A percentile compares a stretch with the other conserved stretches of the same genome.
Conservation (phyloP, 2,329 filamentous ascomycete genomes). For the Aureobasidium sp. region DNA sequence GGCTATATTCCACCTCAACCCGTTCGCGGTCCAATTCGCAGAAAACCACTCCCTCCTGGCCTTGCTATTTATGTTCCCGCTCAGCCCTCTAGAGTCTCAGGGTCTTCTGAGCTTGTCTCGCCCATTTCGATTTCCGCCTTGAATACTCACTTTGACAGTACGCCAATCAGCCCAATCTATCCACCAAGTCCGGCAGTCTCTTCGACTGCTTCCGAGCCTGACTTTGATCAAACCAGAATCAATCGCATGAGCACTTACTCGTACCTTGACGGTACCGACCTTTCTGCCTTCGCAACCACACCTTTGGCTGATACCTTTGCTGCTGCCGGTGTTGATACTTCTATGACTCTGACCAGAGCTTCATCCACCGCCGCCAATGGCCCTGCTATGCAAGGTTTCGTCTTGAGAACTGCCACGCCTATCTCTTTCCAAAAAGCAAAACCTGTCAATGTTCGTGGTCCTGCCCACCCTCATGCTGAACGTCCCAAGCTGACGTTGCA, state of each 20-base stretch:
- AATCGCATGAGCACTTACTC: conserved; percentile 14
- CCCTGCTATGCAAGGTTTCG: neutral
- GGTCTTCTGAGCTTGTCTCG: neutral
- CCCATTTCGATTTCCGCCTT: neutral
- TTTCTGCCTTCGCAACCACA: neutral
- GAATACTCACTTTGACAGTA: neutral
- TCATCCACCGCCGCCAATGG: neutral
- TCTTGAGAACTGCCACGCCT: neutral
- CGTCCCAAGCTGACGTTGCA: neutral
- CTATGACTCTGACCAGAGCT: neutral
- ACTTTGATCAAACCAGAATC: neutral
- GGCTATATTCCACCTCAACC: neutral
- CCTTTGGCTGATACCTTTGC: conserved; percentile 1
- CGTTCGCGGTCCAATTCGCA: neutral
- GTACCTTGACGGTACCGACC: neutral
- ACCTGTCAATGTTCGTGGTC: neutral
- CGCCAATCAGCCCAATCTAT: neutral
- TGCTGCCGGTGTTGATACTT: too few relatives aligned
- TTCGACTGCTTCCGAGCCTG: neutral
- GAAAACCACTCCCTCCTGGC: neutral
- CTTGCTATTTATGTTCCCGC: too few relatives aligned
- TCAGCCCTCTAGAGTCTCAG: neutral
- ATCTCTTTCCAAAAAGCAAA: neutral
- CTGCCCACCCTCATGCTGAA: neutral
- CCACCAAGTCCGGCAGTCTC: conserved; percentile 2